Conservation (phyloP, 768 basidiomycete genomes). For the Boletus insuetus region DNA sequence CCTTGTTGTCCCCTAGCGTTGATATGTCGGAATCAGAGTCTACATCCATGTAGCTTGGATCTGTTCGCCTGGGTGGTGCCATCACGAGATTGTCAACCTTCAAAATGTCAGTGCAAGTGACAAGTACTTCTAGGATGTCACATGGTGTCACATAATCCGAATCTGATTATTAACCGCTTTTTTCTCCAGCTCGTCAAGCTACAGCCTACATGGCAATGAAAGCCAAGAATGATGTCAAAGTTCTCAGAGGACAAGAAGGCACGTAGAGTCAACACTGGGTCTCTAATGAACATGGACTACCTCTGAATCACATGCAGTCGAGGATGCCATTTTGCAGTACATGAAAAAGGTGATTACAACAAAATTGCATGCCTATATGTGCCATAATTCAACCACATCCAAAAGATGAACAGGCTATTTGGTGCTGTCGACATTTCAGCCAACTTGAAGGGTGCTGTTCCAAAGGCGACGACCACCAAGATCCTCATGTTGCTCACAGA, state of each 20-base stretch:
- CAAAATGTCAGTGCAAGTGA: not conserved
- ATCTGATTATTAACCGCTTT: too few species aligned
- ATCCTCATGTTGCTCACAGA: conserved; percentile 80
- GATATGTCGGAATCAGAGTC: conserved; percentile 76
- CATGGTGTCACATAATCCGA: not conserved
- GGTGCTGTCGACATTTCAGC: conserved; percentile 90
- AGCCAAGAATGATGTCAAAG: conserved; percentile 51
- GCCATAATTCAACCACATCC: not conserved
- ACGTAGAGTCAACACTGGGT: not conserved
- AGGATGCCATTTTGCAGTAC: conserved; percentile 75
- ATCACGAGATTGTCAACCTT: conserved; percentile 8
- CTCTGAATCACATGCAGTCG: conserved; percentile 42
- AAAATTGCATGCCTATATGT: conserved; percentile 3
- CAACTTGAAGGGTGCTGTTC: conserved; percentile 86
- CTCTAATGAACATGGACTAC: not conserved
- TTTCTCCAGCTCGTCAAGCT: too few species aligned
- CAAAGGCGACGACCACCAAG: conserved; percentile 83
- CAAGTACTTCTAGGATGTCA: not conserved
- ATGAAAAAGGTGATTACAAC: conserved; percentile 55
- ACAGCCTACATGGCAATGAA: conserved; percentile 43
- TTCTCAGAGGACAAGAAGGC: conserved; percentile 79
- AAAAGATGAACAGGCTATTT: conserved; percentile 87
- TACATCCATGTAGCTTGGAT: conserved; percentile 46
- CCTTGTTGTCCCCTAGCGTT: conserved; percentile 47
- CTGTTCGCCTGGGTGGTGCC: conserved; percentile 26